A percentile compares a stretch with the other conserved stretches of the same genome.
These are phyloP conservation scores for Ogataea trehaloabstinens DNA, from an alignment of 805 yeast genomes.

Conservation along the genomic window DNA sequence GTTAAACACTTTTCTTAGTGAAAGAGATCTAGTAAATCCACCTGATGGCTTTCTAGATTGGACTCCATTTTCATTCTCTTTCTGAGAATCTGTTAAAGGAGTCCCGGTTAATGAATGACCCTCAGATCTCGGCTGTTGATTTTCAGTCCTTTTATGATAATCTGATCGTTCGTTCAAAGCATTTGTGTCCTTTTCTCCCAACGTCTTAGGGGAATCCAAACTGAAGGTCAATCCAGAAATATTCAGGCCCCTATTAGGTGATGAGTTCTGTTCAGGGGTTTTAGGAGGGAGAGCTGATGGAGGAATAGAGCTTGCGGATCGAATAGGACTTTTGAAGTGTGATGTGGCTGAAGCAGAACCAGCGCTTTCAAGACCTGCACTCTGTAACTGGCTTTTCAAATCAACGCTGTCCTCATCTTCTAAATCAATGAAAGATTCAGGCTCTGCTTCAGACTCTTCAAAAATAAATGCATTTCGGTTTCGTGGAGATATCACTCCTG, in stretches of 20 bases:
- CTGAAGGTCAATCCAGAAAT: conserved; percentile 17
- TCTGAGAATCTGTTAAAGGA: conserved; percentile 5
- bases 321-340: conserved; percentile 12
- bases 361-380: neutral
- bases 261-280: conserved; percentile 14
- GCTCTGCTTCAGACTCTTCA: conserved; percentile 13
- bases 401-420: conserved; percentile 14
- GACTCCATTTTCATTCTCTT: conserved; percentile 15
- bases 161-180: conserved; percentile 9
- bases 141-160: conserved; percentile 4
- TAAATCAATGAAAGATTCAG: conserved; percentile 19
- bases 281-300: conserved; percentile 14
- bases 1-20: conserved; percentile 21
- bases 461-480: conserved; percentile 24
- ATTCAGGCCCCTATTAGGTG: conserved; percentile 21
- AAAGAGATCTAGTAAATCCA: conserved; percentile 23
- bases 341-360: neutral
- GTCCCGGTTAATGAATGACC: neutral
- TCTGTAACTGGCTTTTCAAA: neutral
- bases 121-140: neutral
- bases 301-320: conserved; percentile 13
- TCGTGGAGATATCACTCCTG: conserved; percentile 16
- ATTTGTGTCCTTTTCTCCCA: neutral
- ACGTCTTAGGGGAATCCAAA: conserved; percentile 5
- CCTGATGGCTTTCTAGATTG: conserved; percentile 21